Evolutionary conservation across 768 basidiomycete genomes (phyloP), one percentile per base, ranked within the genome.

Genomic region (Boletus sp.): DNA sequence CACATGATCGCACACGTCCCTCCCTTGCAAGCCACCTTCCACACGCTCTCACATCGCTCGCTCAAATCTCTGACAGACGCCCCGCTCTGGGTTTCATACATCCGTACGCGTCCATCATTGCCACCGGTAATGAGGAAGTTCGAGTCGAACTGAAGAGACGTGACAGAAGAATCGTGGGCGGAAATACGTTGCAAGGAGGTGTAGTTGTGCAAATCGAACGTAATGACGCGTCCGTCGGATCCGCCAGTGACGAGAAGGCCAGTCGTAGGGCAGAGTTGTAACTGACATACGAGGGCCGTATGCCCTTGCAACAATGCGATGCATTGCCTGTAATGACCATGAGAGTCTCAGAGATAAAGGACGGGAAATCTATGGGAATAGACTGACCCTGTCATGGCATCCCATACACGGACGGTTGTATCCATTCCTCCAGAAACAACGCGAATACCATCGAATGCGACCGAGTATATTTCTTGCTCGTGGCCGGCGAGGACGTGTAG

Each of bases 371-470:
- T 42, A 37, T 32, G 40, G n/a, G 3, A 18, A 49, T 15, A 33
- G 24, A 73, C 86, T 62, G 67, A 94, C 93, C 95, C 95, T 40
- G 88, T 87, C 10, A 80, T 76, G 0, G 91, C 89, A 60, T 89
- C 85, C 96, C 96, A 98, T 0, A 98, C 83, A 4, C 94, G 78
- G 4, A 97, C 90, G 1, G 89, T 92, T n/a, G 92, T 94, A 65
- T 98, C 95, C 60, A 96, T 74, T n/a, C 89, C 89, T 5, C 94
- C 95, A 7, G 91, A 91, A 1, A 87, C 91, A 49, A 95, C 81
- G 12, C 84, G 77, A 17, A 84, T 74, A 0, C 95, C 94, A 64
- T 96, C 92, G 61, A 94, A 95, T 10, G 92, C 92, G 40, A 97
- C 90, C 0, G 87, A 84, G 67, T 98, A 98, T 10, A 97, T 89